Percentiles rank a stretch among this genome's conserved stretches.
phyloP scores from a whole-genome alignment of 345 rosid species.

The Euphorbia peplus region DNA sequence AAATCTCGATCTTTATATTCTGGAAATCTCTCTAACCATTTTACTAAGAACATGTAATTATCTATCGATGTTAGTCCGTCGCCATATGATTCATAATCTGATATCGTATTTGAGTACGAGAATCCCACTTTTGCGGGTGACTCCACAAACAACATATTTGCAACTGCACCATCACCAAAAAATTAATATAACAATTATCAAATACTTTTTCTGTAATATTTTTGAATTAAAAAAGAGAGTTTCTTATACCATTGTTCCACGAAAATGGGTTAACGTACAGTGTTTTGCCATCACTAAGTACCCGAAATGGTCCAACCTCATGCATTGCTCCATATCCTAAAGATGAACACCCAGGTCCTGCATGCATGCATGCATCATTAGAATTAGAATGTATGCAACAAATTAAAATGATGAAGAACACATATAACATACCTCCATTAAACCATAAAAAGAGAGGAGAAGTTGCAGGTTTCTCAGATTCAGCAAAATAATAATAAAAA shows the following conservation, averaged over 20 bases:
- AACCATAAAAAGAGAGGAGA: constrained; percentile 85
- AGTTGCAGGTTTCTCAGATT: constrained; percentile 30
- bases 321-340: constrained; percentile 47
- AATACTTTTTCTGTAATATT: no score
- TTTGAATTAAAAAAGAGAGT: background rate
- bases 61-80: constrained; percentile 60
- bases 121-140: constrained; percentile 90
- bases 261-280: constrained; percentile 43
- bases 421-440: constrained; percentile 78
- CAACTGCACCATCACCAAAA: constrained; percentile 35
- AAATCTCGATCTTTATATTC: constrained; percentile 64
- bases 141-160: constrained; percentile 74
- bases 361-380: no score
- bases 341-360: constrained; percentile 75
- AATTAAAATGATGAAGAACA: background rate
- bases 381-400: no score
- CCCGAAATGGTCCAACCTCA: constrained; percentile 61
- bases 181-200: no score
- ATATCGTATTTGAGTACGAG: constrained; percentile 68
- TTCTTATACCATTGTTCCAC: constrained; percentile 66
- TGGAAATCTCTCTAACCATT: constrained; percentile 88
- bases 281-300: constrained; percentile 52
- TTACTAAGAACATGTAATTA: constrained; percentile 56
- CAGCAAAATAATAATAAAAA: constrained; percentile 64
- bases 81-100: constrained; percentile 49